Evolutionary conservation across 257 asterid genomes (phyloP), one percentile per base, ranked within the genome.

Genomic region (Catharanthus roseus): DNA sequence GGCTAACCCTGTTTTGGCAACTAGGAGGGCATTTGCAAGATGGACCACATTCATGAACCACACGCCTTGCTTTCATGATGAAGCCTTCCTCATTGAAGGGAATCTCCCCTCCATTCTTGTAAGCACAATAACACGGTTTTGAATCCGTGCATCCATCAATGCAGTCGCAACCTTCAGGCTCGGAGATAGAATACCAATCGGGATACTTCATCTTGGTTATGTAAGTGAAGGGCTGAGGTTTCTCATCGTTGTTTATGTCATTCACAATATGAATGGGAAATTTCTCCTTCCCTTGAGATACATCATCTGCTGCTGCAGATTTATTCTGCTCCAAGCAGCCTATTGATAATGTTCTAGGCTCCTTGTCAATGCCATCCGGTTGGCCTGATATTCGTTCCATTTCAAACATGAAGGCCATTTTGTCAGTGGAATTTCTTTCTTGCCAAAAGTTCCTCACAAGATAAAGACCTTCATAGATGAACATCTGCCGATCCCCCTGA

Each of bases 1-100:
- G 95, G 77, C 85, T 67, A 53, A 80, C 83, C 79, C 89, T 77
- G 63, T 83, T 86, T 54, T 38, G 66, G 75, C 95, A 88, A 31
- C 86, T 81, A 64, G 77, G 79, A 0, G 87, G 85, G 70, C 95
- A 85, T 44, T 80, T 80, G 77, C 95, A 88, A 53, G 65, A 71
- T 1, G 87, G 84, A 1, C 92, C 89, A 53, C 95, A 86, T 78
- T 85, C 90, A 0, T 73, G 76, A 21, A 88, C 77, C 53, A 81
- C 21, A 15, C 70, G 58, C 44, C 56, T 79, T 47, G 71, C 65
- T 53, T 47, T 11, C 12, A 74, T 2, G 11, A 82, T 77, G 2
- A 65, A 51, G 1, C 89, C 78, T n/a, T 61, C 75, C 18, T 63
- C 75, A 36, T 77, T 90, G 78, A 71, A 92, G 2, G 92, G 93